Percentiles rank a stretch among this genome's conserved stretches.
Conservation (phyloP, 75 land plant genomes). For the Cupressus sempervirens region DNA sequence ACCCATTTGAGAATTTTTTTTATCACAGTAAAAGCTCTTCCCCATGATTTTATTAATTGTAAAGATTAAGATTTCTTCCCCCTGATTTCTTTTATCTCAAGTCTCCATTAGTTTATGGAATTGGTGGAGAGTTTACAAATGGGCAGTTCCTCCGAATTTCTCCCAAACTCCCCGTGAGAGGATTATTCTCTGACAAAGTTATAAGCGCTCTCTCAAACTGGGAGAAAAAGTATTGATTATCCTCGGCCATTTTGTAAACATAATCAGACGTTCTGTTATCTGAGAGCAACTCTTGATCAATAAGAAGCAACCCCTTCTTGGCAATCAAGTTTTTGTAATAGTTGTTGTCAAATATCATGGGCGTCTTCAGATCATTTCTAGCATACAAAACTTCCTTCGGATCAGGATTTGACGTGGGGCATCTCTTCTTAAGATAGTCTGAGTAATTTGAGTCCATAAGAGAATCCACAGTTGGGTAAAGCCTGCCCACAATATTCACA, state of each 20-base stretch:
- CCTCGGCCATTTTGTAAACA: conserved; percentile 22
- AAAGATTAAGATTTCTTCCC: neutral
- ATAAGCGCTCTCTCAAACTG: conserved; percentile 21
- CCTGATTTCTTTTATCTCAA: neutral
- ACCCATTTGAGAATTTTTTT: neutral
- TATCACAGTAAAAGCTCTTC: too few relatives aligned
- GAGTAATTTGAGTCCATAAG: conserved; percentile 20
- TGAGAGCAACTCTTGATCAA: conserved; percentile 18
- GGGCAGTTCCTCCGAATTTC: conserved; percentile 31
- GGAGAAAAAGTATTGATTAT: conserved; percentile 25
- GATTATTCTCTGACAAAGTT: conserved; percentile 32
- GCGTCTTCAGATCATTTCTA: conserved; percentile 27
- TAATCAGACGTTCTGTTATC: conserved; percentile 24
- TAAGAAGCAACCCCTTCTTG: conserved; percentile 18
- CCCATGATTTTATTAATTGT: neutral
- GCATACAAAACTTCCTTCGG: conserved; percentile 18
- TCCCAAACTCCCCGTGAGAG: conserved; percentile 30
- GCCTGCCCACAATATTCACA: conserved; percentile 24
- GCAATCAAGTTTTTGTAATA: conserved; percentile 22
- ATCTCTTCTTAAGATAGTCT: conserved; percentile 20
- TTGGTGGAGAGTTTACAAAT: neutral
- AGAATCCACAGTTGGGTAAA: conserved; percentile 33
- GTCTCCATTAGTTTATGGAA: neutral
- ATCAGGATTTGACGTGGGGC: conserved; percentile 25
- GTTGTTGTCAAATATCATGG: conserved; percentile 38